A percentile compares a stretch with the other conserved stretches of the same genome.
phyloP scores from a whole-genome alignment of 176 grass and related monocot species.

The Tuctoria greenei region DNA sequence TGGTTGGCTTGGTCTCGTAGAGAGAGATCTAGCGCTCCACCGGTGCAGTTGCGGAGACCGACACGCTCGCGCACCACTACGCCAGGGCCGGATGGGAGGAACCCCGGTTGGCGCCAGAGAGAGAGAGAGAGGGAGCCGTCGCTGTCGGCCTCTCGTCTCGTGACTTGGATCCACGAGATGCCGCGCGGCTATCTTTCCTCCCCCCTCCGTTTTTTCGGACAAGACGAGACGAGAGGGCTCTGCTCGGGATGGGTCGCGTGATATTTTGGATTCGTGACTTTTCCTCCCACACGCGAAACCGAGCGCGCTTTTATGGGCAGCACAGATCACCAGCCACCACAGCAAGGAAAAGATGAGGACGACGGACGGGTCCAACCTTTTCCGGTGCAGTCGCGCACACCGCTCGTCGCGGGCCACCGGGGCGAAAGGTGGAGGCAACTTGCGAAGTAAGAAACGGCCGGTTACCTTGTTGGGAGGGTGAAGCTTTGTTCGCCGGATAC shows the following conservation, averaged over 20 bases:
- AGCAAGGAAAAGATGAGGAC: conserved; percentile 14
- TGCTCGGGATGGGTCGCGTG: no score
- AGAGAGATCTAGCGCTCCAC: conserved; percentile 25
- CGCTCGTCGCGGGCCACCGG: not conserved
- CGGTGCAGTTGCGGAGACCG: conserved; percentile 5
- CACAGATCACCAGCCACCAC: conserved; percentile 16
- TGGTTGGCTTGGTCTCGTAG: conserved; percentile 14
- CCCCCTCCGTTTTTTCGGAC: no score
- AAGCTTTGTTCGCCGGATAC: not conserved
- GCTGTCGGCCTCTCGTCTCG: not conserved
- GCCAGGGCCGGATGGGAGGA: not conserved
- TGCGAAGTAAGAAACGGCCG: not conserved
- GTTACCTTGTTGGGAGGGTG: not conserved
- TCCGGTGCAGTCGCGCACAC: not conserved
- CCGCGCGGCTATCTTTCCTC: no score
- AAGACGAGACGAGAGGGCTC: no score
- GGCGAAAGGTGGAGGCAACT: not conserved
- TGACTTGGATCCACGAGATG: not conserved
- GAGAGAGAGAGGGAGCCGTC: not conserved
- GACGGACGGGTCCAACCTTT: not conserved
- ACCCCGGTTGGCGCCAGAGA: not conserved
- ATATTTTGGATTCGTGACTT: not conserved
- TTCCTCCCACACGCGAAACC: not conserved
- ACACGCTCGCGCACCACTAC: no score
- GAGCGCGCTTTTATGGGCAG: not conserved